phyloP scores from a whole-genome alignment of 176 grass and related monocot genomes.

The Ananas comosus region DNA sequence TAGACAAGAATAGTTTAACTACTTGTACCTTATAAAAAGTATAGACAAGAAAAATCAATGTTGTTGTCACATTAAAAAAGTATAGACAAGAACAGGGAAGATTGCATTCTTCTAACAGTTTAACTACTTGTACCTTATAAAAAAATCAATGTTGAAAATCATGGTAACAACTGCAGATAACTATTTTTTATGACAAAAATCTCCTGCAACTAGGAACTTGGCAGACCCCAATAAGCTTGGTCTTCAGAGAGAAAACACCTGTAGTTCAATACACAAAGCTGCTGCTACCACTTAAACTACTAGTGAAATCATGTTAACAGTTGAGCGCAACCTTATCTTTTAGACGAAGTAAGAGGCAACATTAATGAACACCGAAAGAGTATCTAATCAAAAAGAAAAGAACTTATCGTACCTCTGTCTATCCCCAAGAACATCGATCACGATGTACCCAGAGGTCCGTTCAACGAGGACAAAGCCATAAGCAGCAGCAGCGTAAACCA shows the following conservation, averaged over 20 bases:
- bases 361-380: not conserved
- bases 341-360: not conserved
- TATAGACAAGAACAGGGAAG: no score
- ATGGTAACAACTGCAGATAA: not conserved
- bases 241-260: not conserved
- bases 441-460: slow-evolving; percentile 64
- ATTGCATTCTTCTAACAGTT: not conserved
- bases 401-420: slow-evolving; percentile 49
- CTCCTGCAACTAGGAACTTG: not conserved
- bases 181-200: no score
- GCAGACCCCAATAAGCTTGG: not conserved
- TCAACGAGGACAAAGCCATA: slow-evolving; percentile 86
- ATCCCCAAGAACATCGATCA: slow-evolving; percentile 63
- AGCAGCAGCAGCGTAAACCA: slow-evolving; percentile 75
- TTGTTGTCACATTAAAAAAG: no score
- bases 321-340: not conserved
- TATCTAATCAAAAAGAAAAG: slow-evolving; percentile 19
- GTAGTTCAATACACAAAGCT: not conserved
- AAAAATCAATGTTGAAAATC: not conserved
- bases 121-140: not conserved
- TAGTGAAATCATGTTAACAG: not conserved
- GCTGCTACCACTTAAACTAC: not conserved
- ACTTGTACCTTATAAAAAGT: no score
- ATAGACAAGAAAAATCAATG: no score
- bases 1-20: no score